These are phyloP conservation scores for Sporothrix pallida DNA, from an alignment of 2,329 filamentous ascomycete species.

Conservation along the genomic window DNA sequence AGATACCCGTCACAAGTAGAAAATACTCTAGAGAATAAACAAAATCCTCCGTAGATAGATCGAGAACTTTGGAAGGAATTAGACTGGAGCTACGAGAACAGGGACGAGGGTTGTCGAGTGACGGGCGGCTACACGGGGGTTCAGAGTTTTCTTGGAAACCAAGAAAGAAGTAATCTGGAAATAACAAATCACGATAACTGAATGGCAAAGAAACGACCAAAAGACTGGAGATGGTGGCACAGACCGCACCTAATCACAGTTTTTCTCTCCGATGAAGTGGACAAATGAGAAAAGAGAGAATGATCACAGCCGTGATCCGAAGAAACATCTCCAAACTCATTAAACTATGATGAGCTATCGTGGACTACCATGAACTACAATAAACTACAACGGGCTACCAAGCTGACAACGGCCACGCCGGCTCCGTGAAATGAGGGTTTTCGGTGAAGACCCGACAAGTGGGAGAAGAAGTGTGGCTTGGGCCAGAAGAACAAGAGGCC, in stretches of 20 bases:
- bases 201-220: background rate
- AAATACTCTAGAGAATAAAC: background rate
- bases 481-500: background rate
- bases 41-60: background rate
- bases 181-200: background rate
- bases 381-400: too few species aligned
- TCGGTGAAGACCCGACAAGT: background rate
- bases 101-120: background rate
- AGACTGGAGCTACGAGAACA: background rate
- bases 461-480: background rate
- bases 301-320: background rate
- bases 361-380: too few species aligned
- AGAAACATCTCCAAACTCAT: background rate
- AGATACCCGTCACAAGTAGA: background rate
- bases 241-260: constrained; percentile 6
- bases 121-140: background rate
- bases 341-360: background rate
- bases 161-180: background rate
- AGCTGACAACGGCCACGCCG: background rate
- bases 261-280: background rate
- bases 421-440: background rate
- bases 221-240: background rate
- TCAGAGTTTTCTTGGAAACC: too few species aligned
- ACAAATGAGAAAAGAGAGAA: background rate
- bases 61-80: background rate